Percentiles rank a stretch among this genome's conserved stretches.
These are phyloP conservation scores for Allantophomopsis lycopodina DNA, from an alignment of 2,329 filamentous ascomycete species.

Conservation along the genomic window DNA sequence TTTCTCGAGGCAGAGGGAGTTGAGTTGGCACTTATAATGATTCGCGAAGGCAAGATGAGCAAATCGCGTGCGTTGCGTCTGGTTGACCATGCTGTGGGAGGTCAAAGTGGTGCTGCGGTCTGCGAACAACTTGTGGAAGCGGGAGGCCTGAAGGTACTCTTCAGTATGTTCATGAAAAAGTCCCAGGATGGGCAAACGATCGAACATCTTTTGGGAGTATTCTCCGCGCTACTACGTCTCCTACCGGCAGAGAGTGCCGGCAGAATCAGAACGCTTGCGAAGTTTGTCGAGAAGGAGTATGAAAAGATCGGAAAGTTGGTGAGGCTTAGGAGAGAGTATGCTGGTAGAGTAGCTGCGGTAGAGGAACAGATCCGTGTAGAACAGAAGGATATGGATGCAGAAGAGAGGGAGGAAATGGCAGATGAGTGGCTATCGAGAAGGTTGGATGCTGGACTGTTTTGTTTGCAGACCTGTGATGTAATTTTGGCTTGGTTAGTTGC, in stretches of 20 bases:
- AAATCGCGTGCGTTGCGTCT: constrained; percentile 66
- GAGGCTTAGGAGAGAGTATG: constrained; percentile 58
- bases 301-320: constrained; percentile 68
- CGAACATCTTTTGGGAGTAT: constrained; percentile 76
- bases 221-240: constrained; percentile 67
- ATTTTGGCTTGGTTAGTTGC: constrained; percentile 83
- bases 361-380: constrained; percentile 49
- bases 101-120: constrained; percentile 39
- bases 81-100: constrained; percentile 67
- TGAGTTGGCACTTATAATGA: constrained; percentile 83
- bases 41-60: constrained; percentile 76
- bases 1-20: constrained; percentile 86
- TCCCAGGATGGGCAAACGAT: constrained; percentile 45
- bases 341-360: constrained; percentile 42
- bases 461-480: constrained; percentile 70
- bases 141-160: constrained; percentile 72
- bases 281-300: constrained; percentile 92
- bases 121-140: constrained; percentile 70
- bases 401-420: constrained; percentile 46
- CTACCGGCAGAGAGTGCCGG: constrained; percentile 65
- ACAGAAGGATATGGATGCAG: constrained; percentile 34
- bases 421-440: constrained; percentile 62
- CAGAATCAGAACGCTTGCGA: constrained; percentile 75
- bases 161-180: constrained; percentile 80
- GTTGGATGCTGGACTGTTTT: constrained; percentile 75